These are phyloP conservation scores for Oldenlandia corymbosa DNA, from an alignment of 257 asterid species.

Conservation along the genomic window DNA sequence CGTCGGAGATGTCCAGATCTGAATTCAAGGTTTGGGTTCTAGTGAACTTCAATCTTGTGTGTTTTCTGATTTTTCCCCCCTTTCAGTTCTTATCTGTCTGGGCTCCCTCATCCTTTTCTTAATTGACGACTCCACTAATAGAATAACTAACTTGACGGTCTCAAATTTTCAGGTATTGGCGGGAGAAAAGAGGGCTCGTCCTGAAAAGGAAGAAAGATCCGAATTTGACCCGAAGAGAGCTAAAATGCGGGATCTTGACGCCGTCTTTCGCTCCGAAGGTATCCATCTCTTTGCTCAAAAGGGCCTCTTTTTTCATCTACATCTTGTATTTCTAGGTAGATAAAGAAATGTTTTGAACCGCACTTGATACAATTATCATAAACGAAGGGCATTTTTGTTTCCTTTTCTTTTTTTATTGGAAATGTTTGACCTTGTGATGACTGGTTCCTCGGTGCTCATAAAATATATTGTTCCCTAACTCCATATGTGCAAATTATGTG, in stretches of 20 bases:
- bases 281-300: constrained; percentile 1
- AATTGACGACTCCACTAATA: background rate
- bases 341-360: too few relatives aligned
- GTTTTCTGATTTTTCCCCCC: background rate
- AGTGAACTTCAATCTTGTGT: background rate
- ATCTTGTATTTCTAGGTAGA: too few relatives aligned
- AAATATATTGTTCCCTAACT: too few relatives aligned
- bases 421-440: background rate
- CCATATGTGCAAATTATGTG: too few relatives aligned
- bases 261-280: constrained; percentile 33
- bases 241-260: constrained; percentile 36
- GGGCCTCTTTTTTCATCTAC: background rate
- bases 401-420: background rate
- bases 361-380: too few relatives aligned
- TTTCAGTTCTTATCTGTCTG: background rate
- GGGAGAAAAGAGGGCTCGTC: constrained; percentile 27
- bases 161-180: constrained; percentile 24
- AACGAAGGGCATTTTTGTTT: too few relatives aligned
- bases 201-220: constrained; percentile 27
- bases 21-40: constrained; percentile 23
- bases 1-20: constrained; percentile 26
- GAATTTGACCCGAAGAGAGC: constrained; percentile 25
- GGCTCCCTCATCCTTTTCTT: background rate
- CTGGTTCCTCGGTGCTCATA: background rate
- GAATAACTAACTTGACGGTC: background rate